Conservation (phyloP, 2,329 filamentous ascomycete genomes). For the Parastagonospora avenae region DNA sequence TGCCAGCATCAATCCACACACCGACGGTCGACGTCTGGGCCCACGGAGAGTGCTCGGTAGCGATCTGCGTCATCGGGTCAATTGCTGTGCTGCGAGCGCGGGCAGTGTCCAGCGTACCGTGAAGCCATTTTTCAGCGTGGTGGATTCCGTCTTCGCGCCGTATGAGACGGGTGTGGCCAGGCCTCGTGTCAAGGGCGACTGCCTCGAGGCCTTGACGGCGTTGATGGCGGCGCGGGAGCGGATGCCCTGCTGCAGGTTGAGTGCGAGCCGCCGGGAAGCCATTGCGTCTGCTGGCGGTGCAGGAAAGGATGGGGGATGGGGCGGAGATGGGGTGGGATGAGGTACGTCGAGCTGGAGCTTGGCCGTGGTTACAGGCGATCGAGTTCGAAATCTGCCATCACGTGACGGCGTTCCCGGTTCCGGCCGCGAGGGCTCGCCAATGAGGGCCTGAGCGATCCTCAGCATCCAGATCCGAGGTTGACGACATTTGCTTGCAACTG, state of each 20-base stretch:
- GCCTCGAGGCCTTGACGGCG: conserved; percentile 60
- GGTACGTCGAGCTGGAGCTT: conserved; percentile 31
- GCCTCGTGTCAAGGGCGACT: conserved; percentile 75
- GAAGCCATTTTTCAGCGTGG: conserved; percentile 95
- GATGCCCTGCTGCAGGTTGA: conserved; percentile 89
- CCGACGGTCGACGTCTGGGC: conserved; percentile 98
- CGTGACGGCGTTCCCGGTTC: conserved; percentile 20
- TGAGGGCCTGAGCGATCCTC: conserved; percentile 19
- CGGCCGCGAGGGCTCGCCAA: conserved; percentile 19
- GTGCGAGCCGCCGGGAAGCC: conserved; percentile 96
- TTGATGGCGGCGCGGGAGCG: conserved; percentile 85
- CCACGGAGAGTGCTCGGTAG: conserved; percentile 96
- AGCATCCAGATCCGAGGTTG: conserved; percentile 27
- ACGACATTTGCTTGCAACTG: conserved; percentile 8
- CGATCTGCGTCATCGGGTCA: conserved; percentile 68
- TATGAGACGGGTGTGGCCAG: conserved; percentile 81
- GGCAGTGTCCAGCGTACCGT: conserved; percentile 66
- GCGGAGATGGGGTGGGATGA: conserved; percentile 31
- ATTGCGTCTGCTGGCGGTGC: conserved; percentile 59
- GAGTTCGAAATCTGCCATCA: conserved; percentile 27
- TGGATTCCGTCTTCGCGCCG: conserved; percentile 88
- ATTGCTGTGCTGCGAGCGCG: conserved; percentile 31
- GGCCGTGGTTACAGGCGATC: conserved; percentile 29
- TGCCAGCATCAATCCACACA: conserved; percentile 99
- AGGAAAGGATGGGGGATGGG: conserved; percentile 30